phyloP scores from a whole-genome alignment of 2,329 filamentous ascomycete species.

The Apiospora phragmitis region DNA sequence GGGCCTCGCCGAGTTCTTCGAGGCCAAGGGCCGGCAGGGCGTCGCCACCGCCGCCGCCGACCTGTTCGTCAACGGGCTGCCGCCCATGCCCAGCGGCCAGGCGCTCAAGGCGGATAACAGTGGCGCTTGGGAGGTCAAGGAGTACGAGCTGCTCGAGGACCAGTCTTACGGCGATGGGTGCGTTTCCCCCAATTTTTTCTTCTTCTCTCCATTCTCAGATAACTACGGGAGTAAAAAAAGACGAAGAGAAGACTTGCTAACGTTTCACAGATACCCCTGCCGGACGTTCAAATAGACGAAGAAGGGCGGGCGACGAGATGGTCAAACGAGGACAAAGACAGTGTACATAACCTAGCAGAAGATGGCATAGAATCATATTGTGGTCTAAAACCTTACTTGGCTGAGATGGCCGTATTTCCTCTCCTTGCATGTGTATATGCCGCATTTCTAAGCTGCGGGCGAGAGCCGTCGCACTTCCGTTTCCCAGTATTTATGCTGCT shows the following conservation, averaged over 20 bases:
- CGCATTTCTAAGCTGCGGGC: not conserved
- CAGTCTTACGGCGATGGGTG: slow-evolving; percentile 71
- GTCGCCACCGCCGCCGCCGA: slow-evolving; percentile 47
- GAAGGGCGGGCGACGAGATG: slow-evolving; percentile 13
- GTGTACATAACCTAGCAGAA: slow-evolving; percentile 28
- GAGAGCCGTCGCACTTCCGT: not conserved
- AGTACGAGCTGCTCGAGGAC: slow-evolving; percentile 65
- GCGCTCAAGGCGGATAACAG: slow-evolving; percentile 45
- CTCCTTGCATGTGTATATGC: not conserved
- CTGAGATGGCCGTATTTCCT: not conserved
- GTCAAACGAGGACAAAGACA: not conserved
- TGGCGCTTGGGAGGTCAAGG: slow-evolving; percentile 64
- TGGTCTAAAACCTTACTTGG: not conserved
- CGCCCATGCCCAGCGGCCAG: slow-evolving; percentile 80
- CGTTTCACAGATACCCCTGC: slow-evolving; percentile 58
- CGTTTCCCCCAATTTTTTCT: slow-evolving; percentile 36
- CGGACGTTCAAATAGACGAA: slow-evolving; percentile 56
- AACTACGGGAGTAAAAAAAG: slow-evolving; percentile 7
- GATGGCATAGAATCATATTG: slow-evolving; percentile 17
- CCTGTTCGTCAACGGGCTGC: slow-evolving; percentile 75
- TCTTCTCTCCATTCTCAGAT: not conserved
- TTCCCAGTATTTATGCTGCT: not conserved
- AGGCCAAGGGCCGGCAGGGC: slow-evolving; percentile 53
- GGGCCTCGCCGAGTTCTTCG: slow-evolving; percentile 72
- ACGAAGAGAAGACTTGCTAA: slow-evolving; percentile 29